Conservation (phyloP, 2,329 filamentous ascomycete species). For the Colletotrichum trifolii region DNA sequence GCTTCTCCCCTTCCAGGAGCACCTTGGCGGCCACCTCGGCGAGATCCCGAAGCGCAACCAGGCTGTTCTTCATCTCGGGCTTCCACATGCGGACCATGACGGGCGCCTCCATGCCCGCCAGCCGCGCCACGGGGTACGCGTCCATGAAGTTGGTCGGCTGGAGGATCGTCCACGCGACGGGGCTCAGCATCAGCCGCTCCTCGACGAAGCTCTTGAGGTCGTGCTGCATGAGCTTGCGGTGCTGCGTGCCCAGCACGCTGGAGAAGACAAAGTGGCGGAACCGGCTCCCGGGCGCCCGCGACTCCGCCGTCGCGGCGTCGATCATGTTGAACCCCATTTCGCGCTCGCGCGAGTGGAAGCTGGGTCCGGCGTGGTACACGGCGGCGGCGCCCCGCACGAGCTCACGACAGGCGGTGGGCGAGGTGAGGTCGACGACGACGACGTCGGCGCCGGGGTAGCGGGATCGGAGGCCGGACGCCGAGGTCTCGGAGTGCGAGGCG, state of each 20-base stretch:
- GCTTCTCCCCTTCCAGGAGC: conserved; percentile 2
- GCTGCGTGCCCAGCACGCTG: conserved; percentile 1
- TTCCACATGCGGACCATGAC: conserved; percentile 1
- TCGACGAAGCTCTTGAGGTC: conserved; percentile 13
- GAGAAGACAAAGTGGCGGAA: conserved; percentile 11
- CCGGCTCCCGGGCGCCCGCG: background rate
- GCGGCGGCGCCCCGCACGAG: background rate
- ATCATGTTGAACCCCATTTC: conserved; percentile 23
- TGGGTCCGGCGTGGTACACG: background rate
- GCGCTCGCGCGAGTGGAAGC: conserved; percentile 14
- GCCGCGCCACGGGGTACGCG: background rate
- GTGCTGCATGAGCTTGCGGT: conserved; percentile 21
- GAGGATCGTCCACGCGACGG: conserved; percentile 6
- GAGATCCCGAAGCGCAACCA: conserved; percentile 10
- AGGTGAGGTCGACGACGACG: background rate
- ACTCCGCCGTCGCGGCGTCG: conserved; percentile 10
- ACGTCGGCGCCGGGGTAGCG: conserved; percentile 6
- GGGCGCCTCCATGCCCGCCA: conserved; percentile 4
- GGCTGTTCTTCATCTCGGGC: conserved; percentile 3
- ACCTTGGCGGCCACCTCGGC: conserved; percentile 6
- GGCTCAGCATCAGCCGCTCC: conserved; percentile 11
- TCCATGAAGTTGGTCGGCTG: conserved; percentile 21
- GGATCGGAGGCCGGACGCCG: background rate
- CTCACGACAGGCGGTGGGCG: conserved; percentile 1
- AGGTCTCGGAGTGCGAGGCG: background rate